Evolutionary conservation across 208 protist genomes (phyloP), one percentile per base, ranked within the genome.

Genomic region (Crithidia sp.): DNA sequence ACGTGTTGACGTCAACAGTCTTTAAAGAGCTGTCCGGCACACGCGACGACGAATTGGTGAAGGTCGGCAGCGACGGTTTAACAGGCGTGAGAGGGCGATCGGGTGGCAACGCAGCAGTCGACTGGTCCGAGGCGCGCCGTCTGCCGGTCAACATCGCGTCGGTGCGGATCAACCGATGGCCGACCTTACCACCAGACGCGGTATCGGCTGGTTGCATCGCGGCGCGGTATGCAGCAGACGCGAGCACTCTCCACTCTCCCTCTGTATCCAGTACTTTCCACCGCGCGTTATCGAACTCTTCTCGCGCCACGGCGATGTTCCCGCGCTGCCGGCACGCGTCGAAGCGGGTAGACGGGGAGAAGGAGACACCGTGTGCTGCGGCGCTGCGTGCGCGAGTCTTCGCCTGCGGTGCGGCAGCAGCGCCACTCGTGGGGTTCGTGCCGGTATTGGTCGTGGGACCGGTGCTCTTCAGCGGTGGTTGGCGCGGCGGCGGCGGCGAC

Each of bases 261-360:
- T 28, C 28, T 28, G 28, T 28, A 28, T 28, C 28, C 28, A 28
- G 28, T 28, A 28, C 28, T 28, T 28, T 28, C 28, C 28, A 28
- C 28, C 28, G 28, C 28, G 28, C 28, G 28, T 28, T 28, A 28
- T 69, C 37, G 37, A 10, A 2, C 16, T 16, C 47, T n/a, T 55
- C 37, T 37, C 65, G 64, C 19, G 57, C 58, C 7, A 67, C 36
- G 19, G 72, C 72, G 39, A 77, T 45, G 17, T 77, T 77, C 3
- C 39, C 45, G 40, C 72, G 64, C 56, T 77, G 72, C 40, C 60
- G 49, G 43, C 68, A 72, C 36, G n/a, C 0, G 28, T 65, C 60
- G 47, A 77, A 78, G 7, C 44, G 59, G 36, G 69, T 64, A 9
- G 77, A 68, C 1, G 67, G 60, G 6, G 64, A 49, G 47, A 77